These are phyloP conservation scores for Mallotus repandus DNA, from an alignment of 441 rosid genomes.

Conservation along the genomic window DNA sequence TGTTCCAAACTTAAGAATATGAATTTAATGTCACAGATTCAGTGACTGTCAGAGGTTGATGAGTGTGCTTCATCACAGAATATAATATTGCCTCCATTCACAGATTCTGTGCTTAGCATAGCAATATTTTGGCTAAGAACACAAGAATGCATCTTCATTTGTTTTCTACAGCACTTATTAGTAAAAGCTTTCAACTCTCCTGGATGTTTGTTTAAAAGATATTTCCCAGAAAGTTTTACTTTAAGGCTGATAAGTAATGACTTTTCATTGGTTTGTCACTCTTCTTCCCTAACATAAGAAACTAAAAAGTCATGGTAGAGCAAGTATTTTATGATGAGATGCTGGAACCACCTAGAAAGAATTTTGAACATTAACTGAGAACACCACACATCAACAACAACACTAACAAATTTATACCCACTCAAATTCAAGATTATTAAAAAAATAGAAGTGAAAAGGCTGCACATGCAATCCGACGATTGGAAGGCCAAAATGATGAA, in stretches of 20 bases:
- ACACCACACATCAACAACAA: neutral
- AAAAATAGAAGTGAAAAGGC: neutral
- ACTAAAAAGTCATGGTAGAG: neutral
- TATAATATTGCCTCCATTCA: neutral
- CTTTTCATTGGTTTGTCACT: neutral
- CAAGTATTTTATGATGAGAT: neutral
- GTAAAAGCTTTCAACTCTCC: neutral
- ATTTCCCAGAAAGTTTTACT: neutral
- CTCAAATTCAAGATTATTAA: neutral
- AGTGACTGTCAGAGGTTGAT: neutral
- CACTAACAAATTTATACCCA: neutral
- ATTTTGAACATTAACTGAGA: neutral
- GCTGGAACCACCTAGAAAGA: neutral
- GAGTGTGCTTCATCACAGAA: neutral
- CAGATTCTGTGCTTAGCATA: neutral
- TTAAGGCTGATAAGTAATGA: neutral
- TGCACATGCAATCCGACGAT: neutral
- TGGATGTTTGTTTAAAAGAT: neutral
- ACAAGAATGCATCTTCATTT: neutral
- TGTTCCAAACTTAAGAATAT: neutral
- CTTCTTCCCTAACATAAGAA: neutral
- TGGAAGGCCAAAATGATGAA: neutral
- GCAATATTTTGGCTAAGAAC: neutral
- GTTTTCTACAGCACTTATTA: neutral
- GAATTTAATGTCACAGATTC: too few species aligned